phyloP scores from a whole-genome alignment of 164 flowering plant species.

The Tetrastigma voinierianum region DNA sequence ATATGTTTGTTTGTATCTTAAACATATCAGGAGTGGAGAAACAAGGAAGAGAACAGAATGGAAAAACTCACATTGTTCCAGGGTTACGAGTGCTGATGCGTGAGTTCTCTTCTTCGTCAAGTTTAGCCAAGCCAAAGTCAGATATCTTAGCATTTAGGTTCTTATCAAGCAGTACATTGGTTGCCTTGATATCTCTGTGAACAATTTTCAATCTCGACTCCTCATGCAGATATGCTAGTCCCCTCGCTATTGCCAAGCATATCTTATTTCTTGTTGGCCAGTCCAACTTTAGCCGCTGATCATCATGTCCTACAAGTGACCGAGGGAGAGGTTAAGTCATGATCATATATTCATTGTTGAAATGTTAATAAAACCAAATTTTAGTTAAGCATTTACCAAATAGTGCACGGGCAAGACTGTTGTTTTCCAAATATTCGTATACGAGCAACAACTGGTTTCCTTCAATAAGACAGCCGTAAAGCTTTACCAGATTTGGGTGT shows the following conservation, averaged over 20 bases:
- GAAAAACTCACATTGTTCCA: slow-evolving; percentile 69
- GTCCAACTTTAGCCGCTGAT: slow-evolving; percentile 39
- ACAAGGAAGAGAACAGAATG: not conserved
- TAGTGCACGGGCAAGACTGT: slow-evolving; percentile 63
- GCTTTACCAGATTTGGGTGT: slow-evolving; percentile 71
- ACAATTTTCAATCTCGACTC: slow-evolving; percentile 68
- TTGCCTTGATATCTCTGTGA: slow-evolving; percentile 73
- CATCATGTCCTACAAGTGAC: slow-evolving; percentile 27
- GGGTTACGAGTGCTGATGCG: slow-evolving; percentile 79
- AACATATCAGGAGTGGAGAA: too few relatives aligned
- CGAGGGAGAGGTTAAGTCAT: too few relatives aligned
- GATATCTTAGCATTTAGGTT: slow-evolving; percentile 73
- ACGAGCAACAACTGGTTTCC: slow-evolving; percentile 58
- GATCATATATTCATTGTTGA: too few relatives aligned
- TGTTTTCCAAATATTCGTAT: slow-evolving; percentile 72
- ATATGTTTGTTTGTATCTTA: too few relatives aligned
- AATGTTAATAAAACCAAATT: not conserved
- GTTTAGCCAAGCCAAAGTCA: slow-evolving; percentile 83
- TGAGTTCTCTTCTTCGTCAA: slow-evolving; percentile 69
- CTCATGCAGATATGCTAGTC: slow-evolving; percentile 68
- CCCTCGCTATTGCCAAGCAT: slow-evolving; percentile 62
- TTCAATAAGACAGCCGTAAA: slow-evolving; percentile 69
- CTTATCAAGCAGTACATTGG: slow-evolving; percentile 68
- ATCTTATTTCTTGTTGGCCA: slow-evolving; percentile 62
- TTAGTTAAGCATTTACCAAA: slow-evolving; percentile 33